Evolutionary conservation across 371 early-diverging fungal species (phyloP).

Genomic region (Mortierella sp.): DNA sequence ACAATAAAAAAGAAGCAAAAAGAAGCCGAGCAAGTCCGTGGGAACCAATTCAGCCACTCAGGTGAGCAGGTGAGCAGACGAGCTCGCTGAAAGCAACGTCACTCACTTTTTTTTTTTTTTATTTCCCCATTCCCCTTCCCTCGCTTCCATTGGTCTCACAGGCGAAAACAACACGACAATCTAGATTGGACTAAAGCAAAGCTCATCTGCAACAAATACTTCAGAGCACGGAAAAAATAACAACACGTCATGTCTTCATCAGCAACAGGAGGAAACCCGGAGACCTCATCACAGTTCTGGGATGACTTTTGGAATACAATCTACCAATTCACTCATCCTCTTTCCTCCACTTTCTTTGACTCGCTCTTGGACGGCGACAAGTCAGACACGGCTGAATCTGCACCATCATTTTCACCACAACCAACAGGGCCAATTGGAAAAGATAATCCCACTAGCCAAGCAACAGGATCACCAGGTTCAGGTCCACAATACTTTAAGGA

Average conservation of each 20-base stretch:
- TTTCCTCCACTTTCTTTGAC: conserved; percentile 54
- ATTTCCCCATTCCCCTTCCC: too few species aligned
- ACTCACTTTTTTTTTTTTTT: not conserved
- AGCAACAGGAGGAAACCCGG: not conserved
- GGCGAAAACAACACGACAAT: too few species aligned
- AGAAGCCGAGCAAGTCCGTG: not conserved
- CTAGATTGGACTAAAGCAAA: too few species aligned
- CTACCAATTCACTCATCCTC: conserved; percentile 54
- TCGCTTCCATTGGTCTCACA: too few species aligned
- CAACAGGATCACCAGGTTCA: not conserved
- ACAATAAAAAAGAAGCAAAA: conserved; percentile 6
- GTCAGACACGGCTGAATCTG: not conserved
- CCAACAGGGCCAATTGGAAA: not conserved
- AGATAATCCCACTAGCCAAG: not conserved
- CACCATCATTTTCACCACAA: not conserved
- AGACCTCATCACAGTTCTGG: conserved; percentile 41
- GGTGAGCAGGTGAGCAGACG: not conserved
- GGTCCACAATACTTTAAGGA: conserved; percentile 19
- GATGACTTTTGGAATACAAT: conserved; percentile 55
- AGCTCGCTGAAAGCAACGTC: not conserved
- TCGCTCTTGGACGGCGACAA: conserved; percentile 24
- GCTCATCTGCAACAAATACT: too few species aligned
- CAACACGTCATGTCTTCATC: not conserved
- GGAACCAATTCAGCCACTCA: not conserved
- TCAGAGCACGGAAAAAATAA: too few species aligned